Evolutionary conservation across 306 rosid genomes (phyloP).

Genomic region (Gastrolobium villosum): DNA sequence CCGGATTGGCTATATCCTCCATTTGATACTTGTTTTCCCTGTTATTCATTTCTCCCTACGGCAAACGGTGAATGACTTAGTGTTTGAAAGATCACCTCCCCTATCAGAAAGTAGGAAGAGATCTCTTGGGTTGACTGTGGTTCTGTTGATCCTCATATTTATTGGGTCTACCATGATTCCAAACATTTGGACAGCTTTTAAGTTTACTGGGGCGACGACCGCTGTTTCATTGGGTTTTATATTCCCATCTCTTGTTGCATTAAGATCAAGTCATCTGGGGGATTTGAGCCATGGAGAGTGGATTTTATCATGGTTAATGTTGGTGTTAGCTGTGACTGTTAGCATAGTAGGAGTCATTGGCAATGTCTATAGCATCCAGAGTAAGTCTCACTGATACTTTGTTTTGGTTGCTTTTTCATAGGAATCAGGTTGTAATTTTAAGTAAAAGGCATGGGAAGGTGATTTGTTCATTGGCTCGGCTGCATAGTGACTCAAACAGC

Average conservation of each 20-base stretch:
- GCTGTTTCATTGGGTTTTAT: slow-evolving; percentile 93
- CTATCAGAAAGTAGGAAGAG: slow-evolving; percentile 83
- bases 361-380: slow-evolving; percentile 72
- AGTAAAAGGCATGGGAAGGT: slow-evolving; percentile 32
- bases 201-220: slow-evolving; percentile 95
- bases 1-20: slow-evolving; percentile 88
- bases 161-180: slow-evolving; percentile 94
- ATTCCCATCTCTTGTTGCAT: slow-evolving; percentile 80
- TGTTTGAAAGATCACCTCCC: slow-evolving; percentile 83
- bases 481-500: slow-evolving; percentile 35
- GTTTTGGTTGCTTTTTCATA: slow-evolving; percentile 41
- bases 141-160: slow-evolving; percentile 81
- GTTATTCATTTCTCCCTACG: slow-evolving; percentile 92
- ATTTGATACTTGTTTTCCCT: slow-evolving; percentile 95
- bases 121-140: slow-evolving; percentile 72
- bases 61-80: slow-evolving; percentile 77
- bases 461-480: slow-evolving; percentile 43
- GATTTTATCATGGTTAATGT: slow-evolving; percentile 75
- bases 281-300: slow-evolving; percentile 65
- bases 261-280: slow-evolving; percentile 65
- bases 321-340: slow-evolving; percentile 71
- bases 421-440: slow-evolving; percentile 30
- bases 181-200: slow-evolving; percentile 94
- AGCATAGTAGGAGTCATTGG: slow-evolving; percentile 82
- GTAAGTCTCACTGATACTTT: slow-evolving; percentile 59